Conservation (phyloP, 2,329 filamentous ascomycete genomes). For the Microcyclospora tardicrescens region DNA sequence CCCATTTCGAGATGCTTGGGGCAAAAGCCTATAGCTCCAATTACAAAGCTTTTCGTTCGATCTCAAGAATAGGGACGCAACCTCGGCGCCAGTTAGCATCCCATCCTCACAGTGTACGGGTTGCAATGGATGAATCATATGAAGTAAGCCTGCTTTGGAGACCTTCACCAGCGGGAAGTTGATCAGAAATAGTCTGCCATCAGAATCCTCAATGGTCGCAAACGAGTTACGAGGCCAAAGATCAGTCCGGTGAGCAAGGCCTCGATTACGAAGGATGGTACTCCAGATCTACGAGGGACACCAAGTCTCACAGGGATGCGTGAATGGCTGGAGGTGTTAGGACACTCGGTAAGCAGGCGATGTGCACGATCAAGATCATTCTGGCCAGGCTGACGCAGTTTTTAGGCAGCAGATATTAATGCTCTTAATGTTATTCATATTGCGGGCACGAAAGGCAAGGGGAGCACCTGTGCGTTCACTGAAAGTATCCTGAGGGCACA, state of each 20-base stretch:
- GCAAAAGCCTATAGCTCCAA: too few relatives aligned
- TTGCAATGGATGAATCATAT: too few relatives aligned
- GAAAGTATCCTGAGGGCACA: conserved; percentile 52
- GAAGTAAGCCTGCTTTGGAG: too few relatives aligned
- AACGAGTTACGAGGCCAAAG: not conserved
- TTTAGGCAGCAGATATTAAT: conserved; percentile 10
- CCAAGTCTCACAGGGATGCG: conserved; percentile 14
- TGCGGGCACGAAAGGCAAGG: conserved; percentile 89
- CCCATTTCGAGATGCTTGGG: too few relatives aligned
- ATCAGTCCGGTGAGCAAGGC: not conserved
- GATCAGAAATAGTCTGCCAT: conserved; percentile 1
- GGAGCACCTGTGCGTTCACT: conserved; percentile 70
- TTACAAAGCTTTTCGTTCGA: too few relatives aligned
- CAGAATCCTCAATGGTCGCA: conserved; percentile 1
- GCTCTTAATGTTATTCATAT: conserved; percentile 52
- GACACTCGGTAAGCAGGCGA: conserved; percentile 9
- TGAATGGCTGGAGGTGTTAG: conserved; percentile 12
- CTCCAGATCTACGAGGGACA: conserved; percentile 8
- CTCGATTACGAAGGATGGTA: not conserved
- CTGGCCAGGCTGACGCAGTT: not conserved
- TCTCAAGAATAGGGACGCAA: too few relatives aligned
- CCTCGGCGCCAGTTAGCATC: too few relatives aligned
- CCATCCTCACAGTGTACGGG: too few relatives aligned
- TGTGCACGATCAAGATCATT: not conserved
- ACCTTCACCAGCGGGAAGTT: not conserved